Evolutionary conservation across 805 yeast genomes (phyloP), one percentile per base, ranked within the genome.

Genomic region (Ogataea kodamae): DNA sequence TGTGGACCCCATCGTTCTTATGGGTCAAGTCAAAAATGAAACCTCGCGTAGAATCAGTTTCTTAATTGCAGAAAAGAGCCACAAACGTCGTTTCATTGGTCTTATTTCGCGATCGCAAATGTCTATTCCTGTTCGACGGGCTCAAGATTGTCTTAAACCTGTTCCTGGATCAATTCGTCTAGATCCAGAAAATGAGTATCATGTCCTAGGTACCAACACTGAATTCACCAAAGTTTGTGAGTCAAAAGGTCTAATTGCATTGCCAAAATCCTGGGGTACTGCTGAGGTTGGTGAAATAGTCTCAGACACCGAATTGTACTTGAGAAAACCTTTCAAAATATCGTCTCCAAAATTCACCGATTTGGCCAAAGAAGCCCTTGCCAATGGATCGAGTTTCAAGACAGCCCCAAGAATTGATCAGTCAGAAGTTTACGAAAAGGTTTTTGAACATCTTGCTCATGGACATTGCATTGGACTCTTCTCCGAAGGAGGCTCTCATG

Each of bases 401-500:
- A 63, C 72, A 22, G 98, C 97, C 2, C 79, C 72, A 37, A 84
- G 83, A 49, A 82, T 92, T 37, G 88, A 92, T 59, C 97, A 92
- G 60, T 73, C 85, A 11, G 67, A 69, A 27, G 96, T 92, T 35
- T 92, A 87, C 59, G 74, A 82, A 35, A 70, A 73, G 43, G 97
- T 92, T 3, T 92, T 89, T 57, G 76, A 80, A 30, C 96, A 87
- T 57, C 68, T 92, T 43, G 72, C 85, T 12, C 71, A 76, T 39
- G 88, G 92, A 25, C 76, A 84, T 37, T 85, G 94, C 43, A 62
- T 92, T 21, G 97, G 97, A 8, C 85, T 92, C 27, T 92, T 88
- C 64, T 97, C 98, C 6, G 98, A 92, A 65, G 98, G 98, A 39
- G 98, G 98, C 1, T 87, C 96, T 9, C 98, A 90, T 53, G 98